These are phyloP conservation scores for Calonectria pseudoturangicola DNA, from an alignment of 2,329 filamentous ascomycete genomes.

Conservation along the genomic window DNA sequence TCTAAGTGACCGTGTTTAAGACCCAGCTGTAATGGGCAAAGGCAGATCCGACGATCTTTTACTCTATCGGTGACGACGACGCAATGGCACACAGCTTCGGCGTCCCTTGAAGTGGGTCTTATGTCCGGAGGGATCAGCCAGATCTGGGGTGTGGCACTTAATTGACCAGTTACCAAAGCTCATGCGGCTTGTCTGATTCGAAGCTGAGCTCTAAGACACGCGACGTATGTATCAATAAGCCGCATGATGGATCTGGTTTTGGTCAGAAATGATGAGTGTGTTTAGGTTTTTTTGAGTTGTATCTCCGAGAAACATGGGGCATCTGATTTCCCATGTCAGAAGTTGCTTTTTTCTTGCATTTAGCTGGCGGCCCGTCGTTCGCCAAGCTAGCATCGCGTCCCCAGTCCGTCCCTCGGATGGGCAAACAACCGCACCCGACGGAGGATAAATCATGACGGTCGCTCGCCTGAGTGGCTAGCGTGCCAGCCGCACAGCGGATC, in stretches of 20 bases:
- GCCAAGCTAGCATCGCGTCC: slow-evolving; percentile 17
- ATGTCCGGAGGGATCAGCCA: slow-evolving; percentile 8
- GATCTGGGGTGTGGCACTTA: slow-evolving; percentile 9
- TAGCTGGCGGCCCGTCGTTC: slow-evolving; percentile 20
- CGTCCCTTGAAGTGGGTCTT: slow-evolving; percentile 11
- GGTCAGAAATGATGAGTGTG: neutral
- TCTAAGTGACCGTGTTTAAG: slow-evolving; percentile 7
- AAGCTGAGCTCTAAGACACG: neutral
- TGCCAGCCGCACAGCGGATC: slow-evolving; percentile 22
- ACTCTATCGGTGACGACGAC: slow-evolving; percentile 12
- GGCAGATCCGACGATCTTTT: slow-evolving; percentile 29
- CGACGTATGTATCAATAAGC: neutral
- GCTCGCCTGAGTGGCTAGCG: slow-evolving; percentile 20
- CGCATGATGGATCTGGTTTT: neutral
- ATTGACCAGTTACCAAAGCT: neutral
- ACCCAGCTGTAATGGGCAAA: slow-evolving; percentile 23
- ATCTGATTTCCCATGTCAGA: neutral
- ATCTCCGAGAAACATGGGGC: slow-evolving; percentile 15
- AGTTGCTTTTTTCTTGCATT: slow-evolving; percentile 26
- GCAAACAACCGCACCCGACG: slow-evolving; percentile 16
- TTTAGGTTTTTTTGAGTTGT: neutral
- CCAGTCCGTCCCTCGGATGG: slow-evolving; percentile 9
- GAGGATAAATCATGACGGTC: slow-evolving; percentile 16
- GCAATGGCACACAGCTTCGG: slow-evolving; percentile 8
- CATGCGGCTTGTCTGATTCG: neutral